Percentiles rank a stretch among this genome's conserved stretches.
These are phyloP conservation scores for Diphasiastrum complanatum DNA, from an alignment of 83 land plant species.

Conservation along the genomic window DNA sequence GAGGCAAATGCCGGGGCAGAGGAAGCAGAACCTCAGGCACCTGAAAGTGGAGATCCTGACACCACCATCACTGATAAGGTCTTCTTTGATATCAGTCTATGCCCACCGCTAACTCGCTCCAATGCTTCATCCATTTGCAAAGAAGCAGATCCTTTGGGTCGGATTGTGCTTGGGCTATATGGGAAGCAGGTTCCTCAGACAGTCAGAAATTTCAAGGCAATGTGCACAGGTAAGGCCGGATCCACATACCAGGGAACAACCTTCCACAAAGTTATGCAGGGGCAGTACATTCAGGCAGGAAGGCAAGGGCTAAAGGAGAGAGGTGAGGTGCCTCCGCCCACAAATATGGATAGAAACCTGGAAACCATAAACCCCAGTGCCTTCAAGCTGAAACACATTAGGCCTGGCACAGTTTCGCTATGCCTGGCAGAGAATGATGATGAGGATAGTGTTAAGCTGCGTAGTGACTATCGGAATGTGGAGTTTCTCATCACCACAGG, in stretches of 20 bases:
- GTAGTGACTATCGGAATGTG: conserved; percentile 64
- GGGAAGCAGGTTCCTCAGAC: conserved; percentile 76
- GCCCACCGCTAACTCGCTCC: conserved; percentile 46
- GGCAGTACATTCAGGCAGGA: conserved; percentile 75
- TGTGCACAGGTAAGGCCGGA: conserved; percentile 54
- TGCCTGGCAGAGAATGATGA: conserved; percentile 86
- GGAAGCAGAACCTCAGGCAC: no score
- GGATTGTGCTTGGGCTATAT: conserved; percentile 83
- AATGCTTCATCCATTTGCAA: conserved; percentile 34
- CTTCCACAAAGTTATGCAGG: conserved; percentile 70
- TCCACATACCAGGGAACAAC: conserved; percentile 53
- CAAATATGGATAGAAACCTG: conserved; percentile 39
- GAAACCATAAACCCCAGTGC: conserved; percentile 59
- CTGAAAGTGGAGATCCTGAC: no score
- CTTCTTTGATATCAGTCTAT: conserved; percentile 59
- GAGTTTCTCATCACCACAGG: conserved; percentile 91
- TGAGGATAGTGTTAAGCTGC: conserved; percentile 55
- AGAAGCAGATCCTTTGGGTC: conserved; percentile 60
- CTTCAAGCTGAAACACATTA: conserved; percentile 48
- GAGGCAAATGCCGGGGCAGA: no score
- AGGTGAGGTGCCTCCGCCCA: conserved; percentile 51
- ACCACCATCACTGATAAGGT: conserved; percentile 73
- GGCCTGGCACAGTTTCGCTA: conserved; percentile 75
- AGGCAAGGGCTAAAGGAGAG: conserved; percentile 56
- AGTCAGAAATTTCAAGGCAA: conserved; percentile 62